Conservation (phyloP, 495 filamentous ascomycete species). For the Neurospora hispaniola region DNA sequence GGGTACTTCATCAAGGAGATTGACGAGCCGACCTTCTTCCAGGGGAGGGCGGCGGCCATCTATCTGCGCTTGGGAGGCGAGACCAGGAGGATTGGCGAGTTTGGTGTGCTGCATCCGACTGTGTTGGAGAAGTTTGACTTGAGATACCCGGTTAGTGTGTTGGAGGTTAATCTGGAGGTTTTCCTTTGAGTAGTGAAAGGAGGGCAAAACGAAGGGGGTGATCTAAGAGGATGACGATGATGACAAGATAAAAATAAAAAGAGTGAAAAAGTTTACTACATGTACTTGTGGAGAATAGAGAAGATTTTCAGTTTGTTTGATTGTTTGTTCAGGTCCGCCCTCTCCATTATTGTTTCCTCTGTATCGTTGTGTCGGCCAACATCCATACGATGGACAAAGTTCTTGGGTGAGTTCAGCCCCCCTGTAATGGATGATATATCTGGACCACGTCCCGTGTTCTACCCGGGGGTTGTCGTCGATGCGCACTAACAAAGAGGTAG, state of each 20-base stretch:
- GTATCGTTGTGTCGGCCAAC: too few species aligned
- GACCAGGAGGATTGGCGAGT: conserved; percentile 64
- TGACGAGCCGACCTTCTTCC: conserved; percentile 84
- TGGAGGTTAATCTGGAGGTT: conserved; percentile 91
- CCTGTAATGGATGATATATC: too few species aligned
- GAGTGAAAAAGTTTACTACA: not conserved
- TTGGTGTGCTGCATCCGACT: conserved; percentile 87
- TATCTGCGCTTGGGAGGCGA: conserved; percentile 61
- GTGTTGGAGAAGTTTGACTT: conserved; percentile 92
- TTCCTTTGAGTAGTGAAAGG: conserved; percentile 52
- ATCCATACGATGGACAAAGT: too few species aligned
- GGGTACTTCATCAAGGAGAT: conserved; percentile 87
- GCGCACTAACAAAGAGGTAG: too few species aligned
- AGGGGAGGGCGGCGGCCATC: conserved; percentile 77
- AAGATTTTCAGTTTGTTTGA: not conserved
- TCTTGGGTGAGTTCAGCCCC: too few species aligned
- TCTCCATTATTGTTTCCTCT: too few species aligned
- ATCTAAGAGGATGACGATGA: not conserved
- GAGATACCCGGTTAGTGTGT: conserved; percentile 83
- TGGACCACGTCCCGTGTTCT: too few species aligned
- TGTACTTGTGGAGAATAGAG: not conserved
- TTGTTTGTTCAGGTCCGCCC: not conserved
- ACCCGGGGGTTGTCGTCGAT: too few species aligned
- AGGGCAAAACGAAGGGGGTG: not conserved
- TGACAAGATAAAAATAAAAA: not conserved